These are phyloP conservation scores for Globisporangium takayamanum DNA, from an alignment of 352 stramenopile genomes.

Conservation along the genomic window DNA sequence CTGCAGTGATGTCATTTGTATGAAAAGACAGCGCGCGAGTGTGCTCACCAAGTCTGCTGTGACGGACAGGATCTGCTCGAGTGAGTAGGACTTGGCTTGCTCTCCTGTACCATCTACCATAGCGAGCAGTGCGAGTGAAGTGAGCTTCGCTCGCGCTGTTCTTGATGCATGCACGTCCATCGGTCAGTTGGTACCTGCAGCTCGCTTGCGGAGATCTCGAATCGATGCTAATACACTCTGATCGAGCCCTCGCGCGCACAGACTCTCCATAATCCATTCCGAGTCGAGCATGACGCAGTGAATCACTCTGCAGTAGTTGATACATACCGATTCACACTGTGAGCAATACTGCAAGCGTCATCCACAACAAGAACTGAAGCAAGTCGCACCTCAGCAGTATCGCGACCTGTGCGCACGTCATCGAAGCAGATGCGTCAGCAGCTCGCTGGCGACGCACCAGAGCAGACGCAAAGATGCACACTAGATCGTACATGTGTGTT, in stretches of 20 bases:
- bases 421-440: background rate
- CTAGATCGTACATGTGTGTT: slow-evolving; percentile 15
- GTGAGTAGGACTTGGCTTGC: background rate
- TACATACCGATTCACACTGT: background rate
- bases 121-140: background rate
- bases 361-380: background rate
- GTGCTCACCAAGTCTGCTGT: slow-evolving; percentile 5
- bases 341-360: background rate
- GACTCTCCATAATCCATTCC: slow-evolving; percentile 13
- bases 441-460: background rate
- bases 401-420: background rate
- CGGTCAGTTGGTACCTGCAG: slow-evolving; percentile 3
- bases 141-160: background rate
- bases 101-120: background rate
- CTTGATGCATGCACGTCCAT: background rate
- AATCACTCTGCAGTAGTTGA: slow-evolving; percentile 6
- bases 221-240: slow-evolving; percentile 8
- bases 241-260: slow-evolving; percentile 6
- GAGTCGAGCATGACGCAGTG: slow-evolving; percentile 14
- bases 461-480: background rate
- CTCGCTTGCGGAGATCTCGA: slow-evolving; percentile 9
- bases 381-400: slow-evolving; percentile 5
- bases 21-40: too few species aligned
- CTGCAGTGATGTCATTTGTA: too few species aligned
- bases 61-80: slow-evolving; percentile 5